A percentile compares a stretch with the other conserved stretches of the same genome.
phyloP scores from a whole-genome alignment of 768 basidiomycete species.

The Tricholoma bakamatsutake region DNA sequence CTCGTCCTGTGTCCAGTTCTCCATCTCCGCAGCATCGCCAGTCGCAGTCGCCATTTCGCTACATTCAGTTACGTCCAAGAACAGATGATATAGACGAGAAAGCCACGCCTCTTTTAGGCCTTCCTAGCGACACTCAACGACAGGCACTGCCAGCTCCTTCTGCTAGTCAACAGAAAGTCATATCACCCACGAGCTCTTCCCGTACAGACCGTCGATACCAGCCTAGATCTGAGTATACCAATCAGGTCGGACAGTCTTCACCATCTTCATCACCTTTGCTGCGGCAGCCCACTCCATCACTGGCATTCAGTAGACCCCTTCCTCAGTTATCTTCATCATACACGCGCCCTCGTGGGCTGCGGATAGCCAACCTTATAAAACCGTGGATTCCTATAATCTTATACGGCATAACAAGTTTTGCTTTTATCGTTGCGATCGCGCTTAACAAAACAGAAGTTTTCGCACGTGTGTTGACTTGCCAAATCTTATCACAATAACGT shows the following conservation, averaged over 20 bases:
- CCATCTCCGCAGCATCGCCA: slow-evolving; percentile 20
- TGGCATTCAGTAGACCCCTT: slow-evolving; percentile 11
- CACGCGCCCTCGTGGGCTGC: slow-evolving; percentile 41
- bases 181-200: not conserved
- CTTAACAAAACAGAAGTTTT: slow-evolving; percentile 84
- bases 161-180: not conserved
- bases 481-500: not conserved
- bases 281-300: slow-evolving; percentile 13
- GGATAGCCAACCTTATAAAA: slow-evolving; percentile 54
- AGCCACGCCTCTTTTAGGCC: slow-evolving; percentile 20
- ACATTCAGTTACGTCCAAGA: slow-evolving; percentile 20
- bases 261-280: slow-evolving; percentile 13
- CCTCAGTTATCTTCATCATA: slow-evolving; percentile 24
- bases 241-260: slow-evolving; percentile 7
- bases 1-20: slow-evolving; percentile 22
- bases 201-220: slow-evolving; percentile 6
- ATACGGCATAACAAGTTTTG: slow-evolving; percentile 73
- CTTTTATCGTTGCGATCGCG: slow-evolving; percentile 74
- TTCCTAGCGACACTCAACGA: slow-evolving; percentile 12
- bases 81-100: slow-evolving; percentile 21
- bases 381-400: slow-evolving; percentile 75
- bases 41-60: slow-evolving; percentile 29
- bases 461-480: slow-evolving; percentile 46
- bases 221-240: slow-evolving; percentile 1
- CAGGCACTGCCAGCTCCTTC: slow-evolving; percentile 8